Base-by-base conservation (phyloP, 2,329 filamentous ascomycete genomes). In the Penicillium sp. region DNA sequence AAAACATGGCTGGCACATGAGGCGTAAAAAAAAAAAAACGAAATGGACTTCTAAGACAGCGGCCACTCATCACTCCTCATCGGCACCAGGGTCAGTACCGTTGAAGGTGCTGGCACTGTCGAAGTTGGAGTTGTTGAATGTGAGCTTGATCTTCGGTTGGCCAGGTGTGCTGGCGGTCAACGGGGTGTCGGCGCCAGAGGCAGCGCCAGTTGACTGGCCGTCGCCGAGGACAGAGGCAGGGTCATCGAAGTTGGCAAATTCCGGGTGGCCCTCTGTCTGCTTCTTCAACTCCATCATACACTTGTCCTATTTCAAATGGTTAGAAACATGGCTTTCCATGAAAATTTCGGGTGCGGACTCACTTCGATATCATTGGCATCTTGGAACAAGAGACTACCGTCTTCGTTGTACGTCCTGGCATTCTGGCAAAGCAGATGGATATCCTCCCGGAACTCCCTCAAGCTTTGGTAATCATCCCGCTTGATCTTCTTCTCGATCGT, bases 331-430 rank as follows among this genome's bases (percentile, higher is more conserved):
- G 29, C 9, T 26, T 2, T n/a, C n/a, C n/a, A n/a, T n/a, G n/a
- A n/a, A 2, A 30, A 45, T 3, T 23, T 13, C 5, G n/a, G 21
- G 6, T n/a, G 4, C 7, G 12, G 2, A 76, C 86, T 78, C 78
- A 96, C 91, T 82, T 96, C 90, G 74, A 99, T 97, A 48, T 88
- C 80, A 71, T 92, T 92, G 43, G 93, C 93, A 78, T 99, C 94
- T 66, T 90, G 84, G 76, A 92, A 97, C 47, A 99, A 82, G 64
- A 95, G 79, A 72, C 92, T 97, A 51, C 88, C 89, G 68, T 97
- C 94, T 74, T 99, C 95, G 67, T 99, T 99, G 79, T 96, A 99
- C 2, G 89, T 94, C 70, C 91, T 85, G 60, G 93, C 96, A 72
- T 99, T 99, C 68, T 83, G 85, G 71, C 92, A 94, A 73, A 99